These are phyloP conservation scores for Coniochaeta prunicola DNA, from an alignment of 2,329 filamentous ascomycete genomes.

Conservation along the genomic window DNA sequence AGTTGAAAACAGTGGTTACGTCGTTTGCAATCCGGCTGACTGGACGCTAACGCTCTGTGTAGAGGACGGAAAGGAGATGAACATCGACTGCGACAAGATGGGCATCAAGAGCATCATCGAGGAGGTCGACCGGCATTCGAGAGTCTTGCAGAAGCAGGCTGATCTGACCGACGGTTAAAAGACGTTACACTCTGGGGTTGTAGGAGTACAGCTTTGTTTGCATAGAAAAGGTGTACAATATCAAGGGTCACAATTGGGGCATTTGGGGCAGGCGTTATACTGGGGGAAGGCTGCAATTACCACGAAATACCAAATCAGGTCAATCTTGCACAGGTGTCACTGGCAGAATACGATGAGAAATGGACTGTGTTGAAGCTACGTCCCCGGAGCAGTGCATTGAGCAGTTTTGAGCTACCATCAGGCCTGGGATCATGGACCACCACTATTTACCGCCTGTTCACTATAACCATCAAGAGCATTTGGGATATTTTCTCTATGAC, in stretches of 20 bases:
- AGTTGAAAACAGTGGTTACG: too few relatives aligned
- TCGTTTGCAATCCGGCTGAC: too few relatives aligned
- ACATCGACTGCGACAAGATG: constrained; percentile 71
- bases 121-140: constrained; percentile 85
- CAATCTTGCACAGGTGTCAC: not conserved
- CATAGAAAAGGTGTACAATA: not conserved
- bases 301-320: not conserved
- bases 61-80: constrained; percentile 93
- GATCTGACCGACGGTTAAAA: constrained; percentile 52
- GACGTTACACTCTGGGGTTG: not conserved
- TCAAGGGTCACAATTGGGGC: not conserved
- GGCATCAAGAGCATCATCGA: constrained; percentile 81
- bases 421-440: not conserved
- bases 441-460: not conserved
- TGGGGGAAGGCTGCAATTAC: not conserved
- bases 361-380: not conserved
- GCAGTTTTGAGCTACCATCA: not conserved
- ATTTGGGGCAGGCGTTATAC: not conserved
- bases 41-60: constrained; percentile 5
- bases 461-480: not conserved
- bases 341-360: not conserved
- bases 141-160: constrained; percentile 72
- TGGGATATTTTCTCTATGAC: constrained; percentile 4
- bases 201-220: not conserved
- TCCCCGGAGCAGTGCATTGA: not conserved